A percentile compares a stretch with the other conserved stretches of the same genome.
These are phyloP conservation scores for Colletotrichum lini DNA, from an alignment of 2,329 filamentous ascomycete species.

Conservation along the genomic window DNA sequence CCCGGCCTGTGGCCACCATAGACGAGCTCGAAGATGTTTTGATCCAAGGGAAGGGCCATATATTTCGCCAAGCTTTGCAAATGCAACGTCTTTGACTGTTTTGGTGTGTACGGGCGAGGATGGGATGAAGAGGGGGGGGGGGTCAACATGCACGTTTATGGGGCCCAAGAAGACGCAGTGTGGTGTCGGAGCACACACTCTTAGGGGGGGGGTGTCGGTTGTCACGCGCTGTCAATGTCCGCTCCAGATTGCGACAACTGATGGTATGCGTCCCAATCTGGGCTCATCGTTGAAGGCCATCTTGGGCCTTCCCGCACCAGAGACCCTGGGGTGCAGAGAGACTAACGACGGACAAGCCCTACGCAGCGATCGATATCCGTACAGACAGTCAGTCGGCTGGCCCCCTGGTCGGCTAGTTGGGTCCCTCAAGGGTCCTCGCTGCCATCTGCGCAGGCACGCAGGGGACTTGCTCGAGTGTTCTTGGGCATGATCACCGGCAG, in stretches of 20 bases:
- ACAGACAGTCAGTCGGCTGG: neutral
- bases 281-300: constrained; percentile 19
- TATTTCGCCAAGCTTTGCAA: constrained; percentile 33
- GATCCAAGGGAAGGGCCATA: constrained; percentile 16
- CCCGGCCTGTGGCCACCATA: neutral
- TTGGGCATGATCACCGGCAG: constrained; percentile 1
- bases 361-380: constrained; percentile 24
- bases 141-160: constrained; percentile 30
- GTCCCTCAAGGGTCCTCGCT: constrained; percentile 29
- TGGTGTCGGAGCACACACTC: constrained; percentile 39
- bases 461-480: constrained; percentile 6
- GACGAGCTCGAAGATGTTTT: constrained; percentile 4
- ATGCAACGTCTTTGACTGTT: constrained; percentile 17
- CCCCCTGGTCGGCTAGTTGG: neutral
- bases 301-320: constrained; percentile 24
- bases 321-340: constrained; percentile 30
- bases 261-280: constrained; percentile 33
- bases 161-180: constrained; percentile 16
- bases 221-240: constrained; percentile 25
- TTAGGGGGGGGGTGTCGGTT: constrained; percentile 23
- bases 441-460: neutral
- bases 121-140: constrained; percentile 15
- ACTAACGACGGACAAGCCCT: constrained; percentile 30
- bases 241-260: constrained; percentile 25
- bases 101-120: constrained; percentile 10